Evolutionary conservation across 495 filamentous ascomycete species (phyloP).

Genomic region (Aspergillus cavernicola): DNA sequence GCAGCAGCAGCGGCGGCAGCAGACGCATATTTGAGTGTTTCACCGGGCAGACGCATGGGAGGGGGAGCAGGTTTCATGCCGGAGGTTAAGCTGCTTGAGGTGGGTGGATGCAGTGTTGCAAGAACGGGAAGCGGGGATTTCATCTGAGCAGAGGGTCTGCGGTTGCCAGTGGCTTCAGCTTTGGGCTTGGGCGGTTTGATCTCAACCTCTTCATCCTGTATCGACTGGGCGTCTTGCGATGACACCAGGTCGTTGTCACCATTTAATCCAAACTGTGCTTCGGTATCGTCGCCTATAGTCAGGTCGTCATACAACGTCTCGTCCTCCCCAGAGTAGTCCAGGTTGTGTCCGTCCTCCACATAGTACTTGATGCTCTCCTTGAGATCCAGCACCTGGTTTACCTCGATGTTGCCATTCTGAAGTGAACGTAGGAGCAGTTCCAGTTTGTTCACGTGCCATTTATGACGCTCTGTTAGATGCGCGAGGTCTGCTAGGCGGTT

Average conservation of each 20-base stretch:
- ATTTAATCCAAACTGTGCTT: conserved; percentile 75
- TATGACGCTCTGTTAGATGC: conserved; percentile 81
- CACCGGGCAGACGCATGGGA: conserved; percentile 78
- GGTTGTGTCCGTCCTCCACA: conserved; percentile 80
- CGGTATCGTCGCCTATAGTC: conserved; percentile 82
- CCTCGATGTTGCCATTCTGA: conserved; percentile 87
- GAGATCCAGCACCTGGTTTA: conserved; percentile 75
- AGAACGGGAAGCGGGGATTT: conserved; percentile 90
- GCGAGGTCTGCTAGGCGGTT: conserved; percentile 86
- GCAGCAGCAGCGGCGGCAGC: conserved; percentile 93
- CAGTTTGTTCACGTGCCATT: conserved; percentile 91
- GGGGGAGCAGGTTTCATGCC: conserved; percentile 89
- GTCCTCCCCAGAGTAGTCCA: conserved; percentile 82
- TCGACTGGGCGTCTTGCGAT: conserved; percentile 91
- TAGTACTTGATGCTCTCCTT: conserved; percentile 95
- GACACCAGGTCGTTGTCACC: conserved; percentile 82
- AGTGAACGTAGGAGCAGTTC: conserved; percentile 86
- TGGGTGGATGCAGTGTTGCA: conserved; percentile 63
- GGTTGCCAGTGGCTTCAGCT: conserved; percentile 40
- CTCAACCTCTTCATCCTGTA: conserved; percentile 78
- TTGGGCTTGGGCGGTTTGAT: conserved; percentile 49
- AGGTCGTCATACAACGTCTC: conserved; percentile 95
- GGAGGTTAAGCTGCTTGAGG: conserved; percentile 58
- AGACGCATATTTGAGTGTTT: conserved; percentile 93
- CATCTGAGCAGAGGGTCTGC: conserved; percentile 85